Base-by-base conservation (phyloP, 768 basidiomycete species). In the Hericium rajendrae region DNA sequence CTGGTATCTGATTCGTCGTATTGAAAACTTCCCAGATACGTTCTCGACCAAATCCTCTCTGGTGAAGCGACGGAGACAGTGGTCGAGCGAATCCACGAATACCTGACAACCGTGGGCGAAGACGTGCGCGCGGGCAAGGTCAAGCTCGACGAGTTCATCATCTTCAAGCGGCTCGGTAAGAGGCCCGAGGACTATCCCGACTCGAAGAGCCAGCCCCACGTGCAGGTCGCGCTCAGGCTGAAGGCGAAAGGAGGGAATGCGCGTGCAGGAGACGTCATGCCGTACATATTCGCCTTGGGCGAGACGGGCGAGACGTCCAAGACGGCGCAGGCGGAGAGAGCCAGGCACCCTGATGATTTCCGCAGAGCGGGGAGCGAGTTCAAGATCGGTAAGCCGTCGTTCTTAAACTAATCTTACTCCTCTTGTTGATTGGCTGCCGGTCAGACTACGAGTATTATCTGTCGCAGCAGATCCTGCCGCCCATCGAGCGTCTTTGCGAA, bases 121-220 rank as follows among this genome's bases (percentile, higher is more conserved):
- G 82, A 86, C 55, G 83, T 98, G 20, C 83, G 90, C 4, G 80
- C 73, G 20, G 91, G 90, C 2, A 84, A 83, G 65, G 74, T 89
- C 48, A 86, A 85, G 54, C 66, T 94, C n/a, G 97, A 98, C 2
- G 91, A 98, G 55, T 95, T 94, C 72, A 93, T 94, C 65, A 83
- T 99, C 66, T 84, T 82, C 78, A 99, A 99, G 93, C 88, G 97
- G 55, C 77, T 99, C 55, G 91, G 97, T 13, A 98, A 97, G 75
- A 91, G 91, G 60, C 95, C 95, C 0, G 90, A 95, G 64, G 94
- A 97, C 65, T 99, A 97, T 67, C 94, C 95, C 0, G 95, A 98
- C 67, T 88, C 83, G 6, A 97, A 97, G 71, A 84, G 77, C 40
- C 94, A 94, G 64, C 97, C 97, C 1, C 97, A 99, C 65, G 95